Evolutionary conservation across 768 basidiomycete species (phyloP).

Genomic region (Lactarius evosmus): DNA sequence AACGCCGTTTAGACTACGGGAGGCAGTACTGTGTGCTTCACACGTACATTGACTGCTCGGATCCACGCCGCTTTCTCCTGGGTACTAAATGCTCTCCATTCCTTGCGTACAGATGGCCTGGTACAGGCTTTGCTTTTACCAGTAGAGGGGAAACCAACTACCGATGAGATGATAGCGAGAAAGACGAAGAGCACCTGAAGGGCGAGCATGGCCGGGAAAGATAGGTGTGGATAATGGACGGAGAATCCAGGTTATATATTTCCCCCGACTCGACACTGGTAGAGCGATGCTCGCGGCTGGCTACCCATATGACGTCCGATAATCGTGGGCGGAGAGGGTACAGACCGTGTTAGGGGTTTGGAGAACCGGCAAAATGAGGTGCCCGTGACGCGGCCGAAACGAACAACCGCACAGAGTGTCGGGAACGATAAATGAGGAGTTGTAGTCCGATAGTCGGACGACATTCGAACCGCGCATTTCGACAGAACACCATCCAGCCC

Average conservation of each 20-base stretch:
- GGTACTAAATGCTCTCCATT: constrained; percentile 29
- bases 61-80: constrained; percentile 31
- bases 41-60: constrained; percentile 29
- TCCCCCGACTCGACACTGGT: neutral
- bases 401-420: neutral
- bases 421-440: neutral
- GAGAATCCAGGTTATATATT: neutral
- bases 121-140: constrained; percentile 16
- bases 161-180: constrained; percentile 1
- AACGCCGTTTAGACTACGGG: neutral
- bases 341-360: neutral
- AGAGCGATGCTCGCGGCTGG: neutral
- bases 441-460: neutral
- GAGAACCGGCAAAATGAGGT: neutral
- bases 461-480: too few relatives aligned
- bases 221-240: neutral
- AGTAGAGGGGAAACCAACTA: neutral
- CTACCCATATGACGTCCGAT: neutral
- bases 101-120: constrained; percentile 29
- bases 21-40: neutral
- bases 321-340: neutral
- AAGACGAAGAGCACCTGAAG: neutral
- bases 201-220: constrained; percentile 1
- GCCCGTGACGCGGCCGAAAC: neutral
- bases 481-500: neutral